These are phyloP conservation scores for Microthyrium microscopicum DNA, from an alignment of 2,329 filamentous ascomycete species.

Conservation along the genomic window DNA sequence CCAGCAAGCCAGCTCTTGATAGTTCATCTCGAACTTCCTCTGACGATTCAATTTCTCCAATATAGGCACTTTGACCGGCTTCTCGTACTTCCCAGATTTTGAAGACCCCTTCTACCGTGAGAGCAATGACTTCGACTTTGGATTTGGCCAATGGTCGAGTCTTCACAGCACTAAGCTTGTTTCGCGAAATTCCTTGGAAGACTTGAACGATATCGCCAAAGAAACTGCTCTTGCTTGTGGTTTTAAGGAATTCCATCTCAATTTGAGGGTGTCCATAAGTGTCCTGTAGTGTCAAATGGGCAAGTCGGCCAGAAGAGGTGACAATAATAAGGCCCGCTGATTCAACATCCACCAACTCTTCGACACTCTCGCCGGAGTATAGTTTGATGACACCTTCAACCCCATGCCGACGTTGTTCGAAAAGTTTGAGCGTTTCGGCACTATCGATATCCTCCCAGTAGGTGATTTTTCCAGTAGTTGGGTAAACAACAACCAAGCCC, in stretches of 20 bases:
- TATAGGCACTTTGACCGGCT: conserved; percentile 63
- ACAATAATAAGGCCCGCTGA: conserved; percentile 72
- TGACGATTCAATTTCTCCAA: conserved; percentile 54
- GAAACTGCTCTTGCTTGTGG: conserved; percentile 44
- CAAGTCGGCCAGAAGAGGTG: conserved; percentile 72
- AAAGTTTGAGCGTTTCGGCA: conserved; percentile 67
- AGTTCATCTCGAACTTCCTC: conserved; percentile 47
- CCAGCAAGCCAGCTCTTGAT: conserved; percentile 32
- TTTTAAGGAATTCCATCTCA: conserved; percentile 58
- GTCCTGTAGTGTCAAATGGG: conserved; percentile 75
- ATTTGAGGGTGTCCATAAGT: conserved; percentile 72
- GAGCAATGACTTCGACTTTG: conserved; percentile 69
- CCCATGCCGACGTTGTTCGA: conserved; percentile 64
- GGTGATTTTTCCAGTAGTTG: conserved; percentile 65
- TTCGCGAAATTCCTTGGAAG: conserved; percentile 52
- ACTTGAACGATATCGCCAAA: conserved; percentile 69
- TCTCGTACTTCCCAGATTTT: conserved; percentile 82
- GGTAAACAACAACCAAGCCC: conserved; percentile 73
- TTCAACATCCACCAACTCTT: conserved; percentile 67
- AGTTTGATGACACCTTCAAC: conserved; percentile 59
- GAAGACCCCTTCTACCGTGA: conserved; percentile 59
- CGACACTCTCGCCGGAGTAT: conserved; percentile 60
- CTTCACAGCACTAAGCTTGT: conserved; percentile 65
- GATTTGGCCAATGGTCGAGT: conserved; percentile 58
- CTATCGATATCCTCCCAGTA: conserved; percentile 95